Evolutionary conservation across 208 protist genomes (phyloP), one percentile per base, ranked within the genome.

Genomic region (Naegleria fowleri): DNA sequence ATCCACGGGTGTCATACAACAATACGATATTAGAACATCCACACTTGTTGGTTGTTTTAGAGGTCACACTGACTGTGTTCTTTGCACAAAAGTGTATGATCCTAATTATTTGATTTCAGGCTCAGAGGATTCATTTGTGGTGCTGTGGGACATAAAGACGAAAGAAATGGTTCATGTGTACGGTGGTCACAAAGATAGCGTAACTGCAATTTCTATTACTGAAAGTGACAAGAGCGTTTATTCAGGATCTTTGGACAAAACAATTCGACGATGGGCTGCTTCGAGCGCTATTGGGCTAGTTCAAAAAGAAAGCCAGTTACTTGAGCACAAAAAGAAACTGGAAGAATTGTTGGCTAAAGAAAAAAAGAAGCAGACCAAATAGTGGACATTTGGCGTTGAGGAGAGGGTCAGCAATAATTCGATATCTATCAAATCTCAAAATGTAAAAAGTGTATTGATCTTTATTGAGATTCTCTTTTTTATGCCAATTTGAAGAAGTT

Each of bases 401-500:
- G n/a, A n/a, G n/a, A n/a, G n/a, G n/a, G n/a, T n/a, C n/a, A n/a
- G n/a, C n/a, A n/a, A n/a, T n/a, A n/a, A n/a, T n/a, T n/a, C n/a
- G n/a, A n/a, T n/a, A n/a, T n/a, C n/a, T n/a, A n/a, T n/a, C n/a
- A n/a, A n/a, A 15, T 29, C 4, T 29, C 55, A 67, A 15, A 15
- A 19, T 15, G 22, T 67, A 67, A 67, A 67, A 67, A 67, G 22
- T 15, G 11, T 67, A 67, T 67, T 67, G 11, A 13, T 2, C 22
- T 67, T 67, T 19, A 67, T 67, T 19, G 4, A 67, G 5, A 48
- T 48, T 9, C 7, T 1, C 43, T 48, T 48, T 1, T 48, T 48
- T 48, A 48, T 7, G 55, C 55, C 13, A 67, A 67, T 67, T 67
- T 67, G 55, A 67, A 67, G 22, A 88, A 88, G n/a, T 88, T 88